Conservation (phyloP, 495 filamentous ascomycete species). For the Pyrenula aspistea region DNA sequence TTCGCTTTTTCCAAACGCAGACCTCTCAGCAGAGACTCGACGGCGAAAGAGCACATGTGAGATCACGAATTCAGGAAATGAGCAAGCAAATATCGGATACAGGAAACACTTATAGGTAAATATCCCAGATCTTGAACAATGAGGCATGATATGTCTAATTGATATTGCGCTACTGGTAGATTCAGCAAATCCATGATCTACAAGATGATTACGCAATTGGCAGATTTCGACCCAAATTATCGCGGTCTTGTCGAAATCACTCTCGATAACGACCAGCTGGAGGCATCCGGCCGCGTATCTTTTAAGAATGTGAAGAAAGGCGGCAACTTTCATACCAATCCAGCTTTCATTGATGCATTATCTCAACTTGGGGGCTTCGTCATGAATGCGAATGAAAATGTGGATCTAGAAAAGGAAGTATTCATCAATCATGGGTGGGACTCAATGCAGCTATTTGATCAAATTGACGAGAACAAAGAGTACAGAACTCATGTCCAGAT, state of each 20-base stretch:
- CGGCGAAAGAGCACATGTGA: constrained; percentile 48
- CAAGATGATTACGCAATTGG: constrained; percentile 59
- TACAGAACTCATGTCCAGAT: constrained; percentile 5
- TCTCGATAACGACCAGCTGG: constrained; percentile 55
- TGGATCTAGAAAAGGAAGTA: constrained; percentile 56
- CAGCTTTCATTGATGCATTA: constrained; percentile 62
- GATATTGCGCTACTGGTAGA: too few species aligned
- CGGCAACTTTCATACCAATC: constrained; percentile 53
- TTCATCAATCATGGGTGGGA: constrained; percentile 78
- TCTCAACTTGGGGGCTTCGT: constrained; percentile 61
- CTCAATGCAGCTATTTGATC: constrained; percentile 44
- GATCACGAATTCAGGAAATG: constrained; percentile 38
- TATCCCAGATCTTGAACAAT: too few species aligned
- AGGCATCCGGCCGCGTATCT: constrained; percentile 57
- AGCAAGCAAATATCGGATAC: constrained; percentile 38
- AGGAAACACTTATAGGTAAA: constrained; percentile 41
- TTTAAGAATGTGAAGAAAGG: constrained; percentile 48
- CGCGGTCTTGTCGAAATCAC: constrained; percentile 66
- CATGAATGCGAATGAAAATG: constrained; percentile 64
- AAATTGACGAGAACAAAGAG: neutral
- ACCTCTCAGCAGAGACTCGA: neutral
- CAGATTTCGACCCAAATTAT: constrained; percentile 57
- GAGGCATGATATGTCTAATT: too few species aligned
- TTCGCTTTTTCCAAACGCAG: neutral
- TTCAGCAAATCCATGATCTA: constrained; percentile 63